Conservation (phyloP, 805 yeast genomes). For the Nakazawaea pomicola region DNA sequence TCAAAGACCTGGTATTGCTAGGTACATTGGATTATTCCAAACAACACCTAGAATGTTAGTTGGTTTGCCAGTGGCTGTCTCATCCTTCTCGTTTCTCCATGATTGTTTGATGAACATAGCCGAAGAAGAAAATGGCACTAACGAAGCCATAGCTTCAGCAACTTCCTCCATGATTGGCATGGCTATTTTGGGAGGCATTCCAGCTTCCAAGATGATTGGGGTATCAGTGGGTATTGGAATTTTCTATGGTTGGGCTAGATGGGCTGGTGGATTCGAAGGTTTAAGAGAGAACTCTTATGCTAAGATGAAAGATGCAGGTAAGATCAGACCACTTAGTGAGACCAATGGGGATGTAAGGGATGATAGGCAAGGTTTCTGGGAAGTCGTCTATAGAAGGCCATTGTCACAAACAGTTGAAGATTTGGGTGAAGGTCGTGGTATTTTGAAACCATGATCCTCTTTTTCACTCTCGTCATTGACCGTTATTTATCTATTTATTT, state of each 20-base stretch:
- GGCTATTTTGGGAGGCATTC: conserved; percentile 17
- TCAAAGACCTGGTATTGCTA: conserved; percentile 32
- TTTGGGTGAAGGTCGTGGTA: conserved; percentile 66
- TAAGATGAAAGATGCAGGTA: conserved; percentile 32
- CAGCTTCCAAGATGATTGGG: conserved; percentile 39
- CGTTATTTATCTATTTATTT: conserved; percentile 4
- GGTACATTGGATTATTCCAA: conserved; percentile 26
- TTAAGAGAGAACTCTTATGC: conserved; percentile 40
- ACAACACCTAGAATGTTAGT: conserved; percentile 24
- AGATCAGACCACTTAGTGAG: conserved; percentile 34
- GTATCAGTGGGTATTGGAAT: conserved; percentile 38
- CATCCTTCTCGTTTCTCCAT: conserved; percentile 27
- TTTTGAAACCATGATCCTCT: conserved; percentile 28
- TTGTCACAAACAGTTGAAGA: conserved; percentile 72
- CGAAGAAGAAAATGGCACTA: conserved; percentile 23
- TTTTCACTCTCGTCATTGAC: no score
- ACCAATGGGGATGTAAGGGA: conserved; percentile 16
- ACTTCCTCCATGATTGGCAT: conserved; percentile 15
- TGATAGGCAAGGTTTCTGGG: conserved; percentile 66
- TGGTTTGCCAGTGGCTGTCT: conserved; percentile 28
- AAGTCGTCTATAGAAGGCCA: conserved; percentile 75
- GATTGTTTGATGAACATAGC: conserved; percentile 25
- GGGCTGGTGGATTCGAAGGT: conserved; percentile 55
- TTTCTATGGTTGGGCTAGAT: conserved; percentile 39
- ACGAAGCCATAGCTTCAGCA: conserved; percentile 25